These are phyloP conservation scores for Aplosporella prunicola DNA, from an alignment of 2,329 filamentous ascomycete genomes.

Conservation along the genomic window DNA sequence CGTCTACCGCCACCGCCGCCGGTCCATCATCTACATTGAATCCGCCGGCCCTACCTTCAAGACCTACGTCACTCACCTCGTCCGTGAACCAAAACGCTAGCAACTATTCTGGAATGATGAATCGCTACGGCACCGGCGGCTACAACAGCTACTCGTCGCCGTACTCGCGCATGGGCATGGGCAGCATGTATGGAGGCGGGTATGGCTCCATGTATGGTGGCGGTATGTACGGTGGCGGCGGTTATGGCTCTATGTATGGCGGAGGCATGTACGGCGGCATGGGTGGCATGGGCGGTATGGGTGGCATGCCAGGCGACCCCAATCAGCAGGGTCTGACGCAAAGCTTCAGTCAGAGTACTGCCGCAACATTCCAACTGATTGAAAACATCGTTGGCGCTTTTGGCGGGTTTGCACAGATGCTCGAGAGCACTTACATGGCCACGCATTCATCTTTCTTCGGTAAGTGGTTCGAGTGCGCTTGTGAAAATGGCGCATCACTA, in stretches of 20 bases:
- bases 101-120: slow-evolving; percentile 57
- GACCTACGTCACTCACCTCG: slow-evolving; percentile 67
- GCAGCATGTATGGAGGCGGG: slow-evolving; percentile 29
- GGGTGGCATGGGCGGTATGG: slow-evolving; percentile 30
- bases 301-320: slow-evolving; percentile 45
- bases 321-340: slow-evolving; percentile 95
- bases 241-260: slow-evolving; percentile 32
- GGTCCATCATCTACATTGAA: slow-evolving; percentile 29
- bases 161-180: slow-evolving; percentile 43
- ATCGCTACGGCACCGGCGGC: slow-evolving; percentile 33
- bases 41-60: slow-evolving; percentile 65
- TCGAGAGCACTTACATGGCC: slow-evolving; percentile 99
- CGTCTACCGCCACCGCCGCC: slow-evolving; percentile 36
- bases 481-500: slow-evolving; percentile 13
- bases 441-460: slow-evolving; percentile 98
- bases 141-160: slow-evolving; percentile 46
- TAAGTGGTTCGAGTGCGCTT: slow-evolving; percentile 38
- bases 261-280: slow-evolving; percentile 29
- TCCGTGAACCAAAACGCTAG: slow-evolving; percentile 83
- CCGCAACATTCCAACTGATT: slow-evolving; percentile 95
- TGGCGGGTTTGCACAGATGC: slow-evolving; percentile 96
- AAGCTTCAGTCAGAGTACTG: slow-evolving; percentile 87
- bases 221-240: slow-evolving; percentile 31
- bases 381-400: slow-evolving; percentile 95
- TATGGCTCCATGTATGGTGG: slow-evolving; percentile 32